These are phyloP conservation scores for Cornus florida DNA, from an alignment of 148 eudicot species.

Conservation along the genomic window DNA sequence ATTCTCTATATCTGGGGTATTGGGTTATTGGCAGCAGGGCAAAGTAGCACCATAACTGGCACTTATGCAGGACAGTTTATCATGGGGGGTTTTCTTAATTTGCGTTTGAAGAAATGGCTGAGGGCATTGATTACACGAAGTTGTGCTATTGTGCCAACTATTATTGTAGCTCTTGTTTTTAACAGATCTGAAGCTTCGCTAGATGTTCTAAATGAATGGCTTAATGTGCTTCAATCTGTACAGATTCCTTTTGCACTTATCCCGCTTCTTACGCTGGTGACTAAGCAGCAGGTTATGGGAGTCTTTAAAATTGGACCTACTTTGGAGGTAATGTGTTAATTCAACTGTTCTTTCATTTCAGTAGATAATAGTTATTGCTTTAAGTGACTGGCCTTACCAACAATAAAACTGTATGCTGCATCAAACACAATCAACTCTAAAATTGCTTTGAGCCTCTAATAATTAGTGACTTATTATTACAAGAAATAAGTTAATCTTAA, in stretches of 20 bases:
- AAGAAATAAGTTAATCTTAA: too few relatives aligned
- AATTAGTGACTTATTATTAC: background rate
- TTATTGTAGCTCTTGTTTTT: slow-evolving; percentile 62
- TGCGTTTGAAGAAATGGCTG: slow-evolving; percentile 64
- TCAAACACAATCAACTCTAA: background rate
- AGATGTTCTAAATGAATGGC: slow-evolving; percentile 82
- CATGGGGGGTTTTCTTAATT: slow-evolving; percentile 83
- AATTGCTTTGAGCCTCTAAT: background rate
- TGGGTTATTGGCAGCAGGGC: slow-evolving; percentile 90
- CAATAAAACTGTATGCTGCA: background rate
- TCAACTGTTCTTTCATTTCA: background rate
- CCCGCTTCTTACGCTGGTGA: slow-evolving; percentile 80
- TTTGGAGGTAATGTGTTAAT: slow-evolving; percentile 48
- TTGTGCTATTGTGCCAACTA: slow-evolving; percentile 84
- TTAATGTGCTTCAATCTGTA: slow-evolving; percentile 88
- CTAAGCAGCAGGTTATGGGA: slow-evolving; percentile 81
- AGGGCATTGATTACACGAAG: slow-evolving; percentile 82
- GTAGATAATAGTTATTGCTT: background rate
- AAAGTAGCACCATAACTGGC: slow-evolving; percentile 91
- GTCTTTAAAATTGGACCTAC: slow-evolving; percentile 67
- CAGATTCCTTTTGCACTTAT: slow-evolving; percentile 90
- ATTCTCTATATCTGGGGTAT: slow-evolving; percentile 89
- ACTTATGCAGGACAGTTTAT: slow-evolving; percentile 97
- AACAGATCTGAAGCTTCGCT: slow-evolving; percentile 64
- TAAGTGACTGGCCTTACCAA: background rate